phyloP scores from a whole-genome alignment of 2,329 filamentous ascomycete species.

The Hymenotorrendiella dingleyae region DNA sequence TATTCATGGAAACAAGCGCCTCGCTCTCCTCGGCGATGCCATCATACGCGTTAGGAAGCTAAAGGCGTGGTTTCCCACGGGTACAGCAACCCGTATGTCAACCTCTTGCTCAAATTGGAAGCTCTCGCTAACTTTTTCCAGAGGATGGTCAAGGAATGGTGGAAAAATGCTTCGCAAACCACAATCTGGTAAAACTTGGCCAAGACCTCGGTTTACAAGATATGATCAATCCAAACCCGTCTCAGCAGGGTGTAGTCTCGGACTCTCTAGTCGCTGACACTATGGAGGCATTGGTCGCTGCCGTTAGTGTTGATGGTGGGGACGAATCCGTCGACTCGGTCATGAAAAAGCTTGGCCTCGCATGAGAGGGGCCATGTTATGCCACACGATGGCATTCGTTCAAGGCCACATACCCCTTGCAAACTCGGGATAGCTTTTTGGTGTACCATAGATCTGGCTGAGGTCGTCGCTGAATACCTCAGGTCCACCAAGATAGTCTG shows the following conservation, averaged over 20 bases:
- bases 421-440: constrained; percentile 17
- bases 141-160: not conserved
- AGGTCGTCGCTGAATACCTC: constrained; percentile 14
- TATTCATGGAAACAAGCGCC: constrained; percentile 6
- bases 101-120: too few relatives aligned
- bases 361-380: too few relatives aligned
- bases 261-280: constrained; percentile 65
- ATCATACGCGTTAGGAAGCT: not conserved
- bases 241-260: constrained; percentile 4
- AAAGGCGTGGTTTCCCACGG: not conserved
- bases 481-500: constrained; percentile 8
- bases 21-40: constrained; percentile 4
- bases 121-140: too few relatives aligned
- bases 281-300: constrained; percentile 75
- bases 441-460: constrained; percentile 11
- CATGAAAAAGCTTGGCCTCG: constrained; percentile 2
- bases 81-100: not conserved
- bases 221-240: constrained; percentile 5
- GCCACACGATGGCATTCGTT: not conserved
- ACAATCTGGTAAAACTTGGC: constrained; percentile 2
- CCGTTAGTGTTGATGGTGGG: constrained; percentile 66
- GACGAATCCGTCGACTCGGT: constrained; percentile 10
- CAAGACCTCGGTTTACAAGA: not conserved
- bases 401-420: constrained; percentile 21
- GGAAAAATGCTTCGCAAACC: not conserved